Conservation (phyloP, 495 filamentous ascomycete genomes). For the Neurospora terricola region DNA sequence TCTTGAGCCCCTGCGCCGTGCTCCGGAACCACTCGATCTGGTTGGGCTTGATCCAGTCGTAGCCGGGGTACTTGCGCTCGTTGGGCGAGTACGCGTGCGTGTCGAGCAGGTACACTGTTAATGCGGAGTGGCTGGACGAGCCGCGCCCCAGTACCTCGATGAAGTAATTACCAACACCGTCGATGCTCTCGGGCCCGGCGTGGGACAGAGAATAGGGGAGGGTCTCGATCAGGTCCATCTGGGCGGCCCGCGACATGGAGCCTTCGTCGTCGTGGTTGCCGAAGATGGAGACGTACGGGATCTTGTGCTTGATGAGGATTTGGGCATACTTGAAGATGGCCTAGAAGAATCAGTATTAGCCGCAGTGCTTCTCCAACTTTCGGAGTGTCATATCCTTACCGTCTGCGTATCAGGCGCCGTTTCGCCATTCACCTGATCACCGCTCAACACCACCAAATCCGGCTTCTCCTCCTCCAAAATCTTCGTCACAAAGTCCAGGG, state of each 20-base stretch:
- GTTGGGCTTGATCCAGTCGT: slow-evolving; percentile 90
- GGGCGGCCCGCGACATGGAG: slow-evolving; percentile 58
- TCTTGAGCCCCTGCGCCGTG: slow-evolving; percentile 58
- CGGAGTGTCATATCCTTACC: slow-evolving; percentile 23
- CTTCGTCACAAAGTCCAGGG: slow-evolving; percentile 75
- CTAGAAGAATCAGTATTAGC: slow-evolving; percentile 18
- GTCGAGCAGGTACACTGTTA: slow-evolving; percentile 90
- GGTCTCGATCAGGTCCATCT: slow-evolving; percentile 76
- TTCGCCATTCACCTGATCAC: slow-evolving; percentile 93
- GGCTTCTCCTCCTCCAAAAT: slow-evolving; percentile 86
- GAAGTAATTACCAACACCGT: slow-evolving; percentile 90
- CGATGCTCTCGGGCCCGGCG: slow-evolving; percentile 71
- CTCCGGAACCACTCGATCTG: slow-evolving; percentile 92
- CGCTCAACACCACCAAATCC: slow-evolving; percentile 80
- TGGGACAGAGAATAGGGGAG: slow-evolving; percentile 82
- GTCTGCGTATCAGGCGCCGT: slow-evolving; percentile 85
- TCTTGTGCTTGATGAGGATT: slow-evolving; percentile 72
- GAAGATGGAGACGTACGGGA: slow-evolving; percentile 90
- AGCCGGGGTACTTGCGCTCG: slow-evolving; percentile 72
- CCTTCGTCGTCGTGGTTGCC: slow-evolving; percentile 98
- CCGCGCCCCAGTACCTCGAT: slow-evolving; percentile 81
- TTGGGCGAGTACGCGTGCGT: slow-evolving; percentile 89
- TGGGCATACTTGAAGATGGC: slow-evolving; percentile 91
- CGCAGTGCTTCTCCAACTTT: background rate
- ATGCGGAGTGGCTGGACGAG: slow-evolving; percentile 68